Evolutionary conservation across 441 rosid species (phyloP).

Genomic region (Rhodomyrtus psidioides): DNA sequence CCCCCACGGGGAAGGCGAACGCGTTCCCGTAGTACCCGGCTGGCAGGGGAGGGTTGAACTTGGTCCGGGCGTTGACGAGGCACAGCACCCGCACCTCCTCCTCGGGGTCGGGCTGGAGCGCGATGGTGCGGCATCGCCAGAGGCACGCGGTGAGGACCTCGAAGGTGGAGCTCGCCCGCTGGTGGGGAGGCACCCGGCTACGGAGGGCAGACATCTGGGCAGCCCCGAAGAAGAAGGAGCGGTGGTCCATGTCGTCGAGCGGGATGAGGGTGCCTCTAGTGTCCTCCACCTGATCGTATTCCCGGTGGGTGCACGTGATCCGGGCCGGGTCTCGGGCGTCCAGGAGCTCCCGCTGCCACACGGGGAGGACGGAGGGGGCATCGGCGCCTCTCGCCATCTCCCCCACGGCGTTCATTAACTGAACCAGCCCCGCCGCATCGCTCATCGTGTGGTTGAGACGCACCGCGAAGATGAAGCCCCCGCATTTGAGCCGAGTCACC

Average conservation of each 20-base stretch:
- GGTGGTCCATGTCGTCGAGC: constrained; percentile 4
- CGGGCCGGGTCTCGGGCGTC: not conserved
- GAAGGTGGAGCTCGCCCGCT: not conserved
- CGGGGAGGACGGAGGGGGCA: not conserved
- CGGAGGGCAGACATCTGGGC: not conserved
- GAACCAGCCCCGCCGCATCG: not conserved
- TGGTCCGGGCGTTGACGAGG: not conserved
- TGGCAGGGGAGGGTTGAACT: constrained; percentile 2
- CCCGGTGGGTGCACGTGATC: not conserved
- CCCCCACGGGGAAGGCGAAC: constrained; percentile 1
- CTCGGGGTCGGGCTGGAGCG: constrained; percentile 3
- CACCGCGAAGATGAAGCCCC: not conserved
- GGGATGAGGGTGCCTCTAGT: constrained; percentile 1
- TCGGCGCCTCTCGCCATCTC: not conserved
- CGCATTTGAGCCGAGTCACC: constrained; percentile 4
- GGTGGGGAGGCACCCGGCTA: not conserved
- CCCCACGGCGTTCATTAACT: not conserved
- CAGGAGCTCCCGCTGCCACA: constrained; percentile 4
- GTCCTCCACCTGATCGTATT: constrained; percentile 1
- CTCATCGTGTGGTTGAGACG: constrained; percentile 6
- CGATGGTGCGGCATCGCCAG: constrained; percentile 4
- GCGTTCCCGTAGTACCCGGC: constrained; percentile 1
- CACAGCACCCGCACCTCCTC: constrained; percentile 4
- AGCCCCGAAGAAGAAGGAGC: constrained; percentile 3
- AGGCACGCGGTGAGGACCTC: constrained; percentile 9